Evolutionary conservation across 2,329 filamentous ascomycete species (phyloP).

Genomic region (Eutypella sp.): DNA sequence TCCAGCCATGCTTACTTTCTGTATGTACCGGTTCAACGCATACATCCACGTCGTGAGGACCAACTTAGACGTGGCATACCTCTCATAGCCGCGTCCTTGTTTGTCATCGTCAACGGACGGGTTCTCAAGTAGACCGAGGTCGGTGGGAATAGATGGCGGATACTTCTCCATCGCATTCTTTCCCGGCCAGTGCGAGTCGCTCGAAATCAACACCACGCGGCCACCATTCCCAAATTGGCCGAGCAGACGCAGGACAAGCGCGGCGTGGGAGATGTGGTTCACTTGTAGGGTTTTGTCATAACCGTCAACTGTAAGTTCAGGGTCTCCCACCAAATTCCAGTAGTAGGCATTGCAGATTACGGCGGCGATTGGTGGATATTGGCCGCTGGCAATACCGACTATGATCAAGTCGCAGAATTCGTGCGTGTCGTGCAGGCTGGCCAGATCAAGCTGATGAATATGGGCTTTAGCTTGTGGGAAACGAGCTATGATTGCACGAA

Average conservation of each 20-base stretch:
- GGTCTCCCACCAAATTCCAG: conserved; percentile 29
- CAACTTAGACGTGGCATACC: conserved; percentile 29
- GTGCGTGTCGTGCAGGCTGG: conserved; percentile 27
- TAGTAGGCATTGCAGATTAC: conserved; percentile 37
- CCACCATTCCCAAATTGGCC: conserved; percentile 10
- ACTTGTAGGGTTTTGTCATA: conserved; percentile 36
- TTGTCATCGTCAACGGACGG: conserved; percentile 29
- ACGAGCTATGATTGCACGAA: conserved; percentile 17
- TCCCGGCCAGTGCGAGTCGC: conserved; percentile 32
- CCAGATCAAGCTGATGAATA: conserved; percentile 31
- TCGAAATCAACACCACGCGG: conserved; percentile 21
- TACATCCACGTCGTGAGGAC: conserved; percentile 3
- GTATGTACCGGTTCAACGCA: conserved; percentile 4
- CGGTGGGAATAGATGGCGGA: conserved; percentile 28
- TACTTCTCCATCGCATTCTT: conserved; percentile 34
- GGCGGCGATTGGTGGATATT: conserved; percentile 26
- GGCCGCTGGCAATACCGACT: conserved; percentile 20
- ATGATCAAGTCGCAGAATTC: conserved; percentile 26
- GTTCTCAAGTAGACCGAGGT: conserved; percentile 32
- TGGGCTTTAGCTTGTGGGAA: conserved; percentile 33
- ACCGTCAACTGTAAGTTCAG: conserved; percentile 30
- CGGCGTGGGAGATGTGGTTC: conserved; percentile 31
- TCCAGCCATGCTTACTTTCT: conserved; percentile 2
- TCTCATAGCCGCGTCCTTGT: conserved; percentile 34
- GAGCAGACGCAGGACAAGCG: neutral